Conservation (phyloP, 148 eudicot genomes). For the Amaranthus cruentus region DNA sequence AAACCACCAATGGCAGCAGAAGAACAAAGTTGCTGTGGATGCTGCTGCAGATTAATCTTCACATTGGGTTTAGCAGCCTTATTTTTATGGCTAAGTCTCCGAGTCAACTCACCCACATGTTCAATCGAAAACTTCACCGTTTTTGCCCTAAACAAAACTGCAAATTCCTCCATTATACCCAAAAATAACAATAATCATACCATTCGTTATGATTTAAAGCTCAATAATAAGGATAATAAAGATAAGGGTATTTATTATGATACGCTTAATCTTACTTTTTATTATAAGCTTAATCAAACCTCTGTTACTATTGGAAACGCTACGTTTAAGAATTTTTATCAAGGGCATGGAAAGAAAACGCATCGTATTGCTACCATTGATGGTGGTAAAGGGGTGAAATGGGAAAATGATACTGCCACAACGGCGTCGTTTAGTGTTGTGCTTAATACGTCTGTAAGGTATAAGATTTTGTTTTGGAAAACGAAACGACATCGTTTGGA, state of each 20-base stretch:
- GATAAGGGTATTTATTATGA: slow-evolving; percentile 53
- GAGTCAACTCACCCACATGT: no score
- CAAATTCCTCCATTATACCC: not conserved
- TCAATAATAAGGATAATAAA: slow-evolving; percentile 40
- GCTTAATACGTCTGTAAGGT: not conserved
- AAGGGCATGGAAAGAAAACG: not conserved
- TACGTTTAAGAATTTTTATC: not conserved
- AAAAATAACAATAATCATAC: slow-evolving; percentile 8
- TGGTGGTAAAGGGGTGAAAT: not conserved
- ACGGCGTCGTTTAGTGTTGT: not conserved
- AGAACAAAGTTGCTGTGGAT: no score
- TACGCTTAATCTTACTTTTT: slow-evolving; percentile 23
- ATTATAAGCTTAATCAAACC: slow-evolving; percentile 13
- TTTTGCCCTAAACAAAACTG: not conserved
- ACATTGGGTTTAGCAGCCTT: no score
- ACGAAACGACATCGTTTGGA: slow-evolving; percentile 5
- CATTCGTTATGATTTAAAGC: slow-evolving; percentile 49
- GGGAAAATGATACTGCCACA: not conserved
- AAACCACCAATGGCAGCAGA: not conserved
- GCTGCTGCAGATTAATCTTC: no score
- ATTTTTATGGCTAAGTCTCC: no score
- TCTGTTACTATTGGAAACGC: not conserved
- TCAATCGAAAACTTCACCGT: no score
- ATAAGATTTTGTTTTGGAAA: slow-evolving; percentile 2
- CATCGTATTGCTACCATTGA: not conserved